Base-by-base conservation (phyloP, 345 rosid species). In the Boechera divaricarpa region DNA sequence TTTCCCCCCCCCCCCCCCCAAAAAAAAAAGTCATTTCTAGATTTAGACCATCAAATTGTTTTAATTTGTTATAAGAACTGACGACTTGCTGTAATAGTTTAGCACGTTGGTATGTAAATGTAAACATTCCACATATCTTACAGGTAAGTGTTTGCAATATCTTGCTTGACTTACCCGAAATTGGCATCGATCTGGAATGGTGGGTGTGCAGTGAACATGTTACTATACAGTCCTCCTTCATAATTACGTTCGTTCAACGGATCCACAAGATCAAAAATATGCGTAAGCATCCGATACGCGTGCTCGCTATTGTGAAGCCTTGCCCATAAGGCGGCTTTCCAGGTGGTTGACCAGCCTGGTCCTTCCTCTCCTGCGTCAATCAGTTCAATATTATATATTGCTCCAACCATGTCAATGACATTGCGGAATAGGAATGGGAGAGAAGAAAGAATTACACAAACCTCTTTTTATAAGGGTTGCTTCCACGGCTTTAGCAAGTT, bases 111-210 rank as follows among this genome's bases (percentile, higher is more conserved):
- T 6, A 31, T 11, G 58, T 47, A 18, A 10, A 63, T 64, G 56
- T 32, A 31, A 31, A n/a, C 56, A 63, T 63, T 12, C 53, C 31
- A 52, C 42, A 73, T 12, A 4, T 51, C 59, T 60, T 69, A 41
- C 2, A 32, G 66, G 57, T 59, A 10, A 51, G 0, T 38, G 41
- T 55, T 65, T 13, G 47, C 24, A 63, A 3, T 6, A 58, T 18
- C 53, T 33, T 42, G 51, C 56, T 78, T 83, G 61, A 61, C 86
- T 86, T 83, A 95, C 99, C 98, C 99, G 10, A 89, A 91, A 78
- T 95, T 95, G 59, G 94, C 97, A 74, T 95, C 99, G n/a, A 95
- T 95, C 83, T 92, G 98, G 81, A 95, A 95, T 33, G 99, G 99
- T 4, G 99, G 98, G 71, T 92, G 98, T 9, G 97, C 94, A 8